Evolutionary conservation across 225 moss, liverwort and hornwort species (phyloP).

Genomic region (Bryum argenteum): DNA sequence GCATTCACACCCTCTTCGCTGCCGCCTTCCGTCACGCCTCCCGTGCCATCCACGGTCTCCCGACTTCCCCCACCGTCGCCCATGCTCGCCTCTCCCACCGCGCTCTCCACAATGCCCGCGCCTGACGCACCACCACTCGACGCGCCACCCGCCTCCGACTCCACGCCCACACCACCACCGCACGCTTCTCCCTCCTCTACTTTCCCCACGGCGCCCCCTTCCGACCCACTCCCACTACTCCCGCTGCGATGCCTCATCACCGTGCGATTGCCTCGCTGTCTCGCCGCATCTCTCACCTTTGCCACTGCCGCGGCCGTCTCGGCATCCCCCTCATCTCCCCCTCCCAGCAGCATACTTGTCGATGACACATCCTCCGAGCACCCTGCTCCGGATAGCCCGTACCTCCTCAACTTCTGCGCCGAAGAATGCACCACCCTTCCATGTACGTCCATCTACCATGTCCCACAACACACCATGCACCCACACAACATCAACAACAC

Average conservation of each 20-base stretch:
- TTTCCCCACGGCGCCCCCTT: background rate
- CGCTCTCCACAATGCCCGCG: background rate
- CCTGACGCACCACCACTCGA: background rate
- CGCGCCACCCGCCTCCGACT: conserved; percentile 6
- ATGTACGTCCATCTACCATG: conserved; percentile 34
- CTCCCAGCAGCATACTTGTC: conserved; percentile 52
- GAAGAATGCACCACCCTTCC: conserved; percentile 26
- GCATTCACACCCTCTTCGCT: conserved; percentile 9
- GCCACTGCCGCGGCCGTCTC: conserved; percentile 65
- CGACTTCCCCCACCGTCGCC: conserved; percentile 1
- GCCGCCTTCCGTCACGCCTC: background rate
- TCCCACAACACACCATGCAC: conserved; percentile 25
- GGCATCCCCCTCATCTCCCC: conserved; percentile 59
- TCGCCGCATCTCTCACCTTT: conserved; percentile 68
- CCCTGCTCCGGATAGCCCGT: conserved; percentile 43
- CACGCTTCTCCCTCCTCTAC: background rate
- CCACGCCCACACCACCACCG: background rate
- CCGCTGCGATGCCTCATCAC: conserved; percentile 41
- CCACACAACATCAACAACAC: conserved; percentile 21
- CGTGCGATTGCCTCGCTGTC: conserved; percentile 67
- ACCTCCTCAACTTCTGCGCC: conserved; percentile 34
- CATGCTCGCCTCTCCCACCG: conserved; percentile 15
- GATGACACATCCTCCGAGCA: conserved; percentile 26
- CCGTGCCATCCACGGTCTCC: background rate
- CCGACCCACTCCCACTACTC: conserved; percentile 12